These are phyloP conservation scores for Pelagomonas calceolata DNA, from an alignment of 108 stramenopile species.

Conservation along the genomic window DNA sequence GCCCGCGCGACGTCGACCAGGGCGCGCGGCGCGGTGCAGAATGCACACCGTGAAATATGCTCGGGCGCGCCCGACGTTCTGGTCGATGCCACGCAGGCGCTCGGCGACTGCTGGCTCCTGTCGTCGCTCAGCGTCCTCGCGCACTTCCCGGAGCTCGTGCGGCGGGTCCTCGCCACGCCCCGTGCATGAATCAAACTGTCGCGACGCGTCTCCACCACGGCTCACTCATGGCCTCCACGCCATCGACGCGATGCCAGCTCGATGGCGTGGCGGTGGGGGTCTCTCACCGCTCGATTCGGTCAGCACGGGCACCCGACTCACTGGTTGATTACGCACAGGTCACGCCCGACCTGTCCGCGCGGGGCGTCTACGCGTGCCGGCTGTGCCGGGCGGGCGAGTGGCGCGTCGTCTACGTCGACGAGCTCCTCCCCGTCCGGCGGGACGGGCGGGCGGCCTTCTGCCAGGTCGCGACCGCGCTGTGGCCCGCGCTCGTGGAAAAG, in stretches of 20 bases:
- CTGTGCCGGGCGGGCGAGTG: background rate
- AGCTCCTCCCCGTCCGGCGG: background rate
- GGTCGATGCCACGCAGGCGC: too few species aligned
- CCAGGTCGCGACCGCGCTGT: background rate
- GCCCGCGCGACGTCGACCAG: background rate
- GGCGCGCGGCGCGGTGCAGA: too few species aligned
- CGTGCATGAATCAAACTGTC: too few species aligned
- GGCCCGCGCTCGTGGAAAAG: background rate
- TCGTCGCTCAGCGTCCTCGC: background rate
- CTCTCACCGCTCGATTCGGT: too few species aligned
- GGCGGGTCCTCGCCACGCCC: background rate
- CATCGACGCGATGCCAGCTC: too few species aligned
- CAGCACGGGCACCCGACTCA: too few species aligned
- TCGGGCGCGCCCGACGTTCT: too few species aligned
- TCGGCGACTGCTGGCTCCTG: slow-evolving; percentile 1
- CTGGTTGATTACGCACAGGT: too few species aligned
- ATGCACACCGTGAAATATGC: too few species aligned
- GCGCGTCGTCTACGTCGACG: background rate
- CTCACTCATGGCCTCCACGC: too few species aligned
- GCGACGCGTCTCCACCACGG: too few species aligned
- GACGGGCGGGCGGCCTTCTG: background rate
- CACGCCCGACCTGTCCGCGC: background rate
- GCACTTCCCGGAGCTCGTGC: background rate
- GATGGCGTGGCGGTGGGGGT: too few species aligned
- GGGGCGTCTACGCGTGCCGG: background rate